phyloP scores from a whole-genome alignment of 1,284 basidiomycete genomes.

The Sporisorium graminicola region DNA sequence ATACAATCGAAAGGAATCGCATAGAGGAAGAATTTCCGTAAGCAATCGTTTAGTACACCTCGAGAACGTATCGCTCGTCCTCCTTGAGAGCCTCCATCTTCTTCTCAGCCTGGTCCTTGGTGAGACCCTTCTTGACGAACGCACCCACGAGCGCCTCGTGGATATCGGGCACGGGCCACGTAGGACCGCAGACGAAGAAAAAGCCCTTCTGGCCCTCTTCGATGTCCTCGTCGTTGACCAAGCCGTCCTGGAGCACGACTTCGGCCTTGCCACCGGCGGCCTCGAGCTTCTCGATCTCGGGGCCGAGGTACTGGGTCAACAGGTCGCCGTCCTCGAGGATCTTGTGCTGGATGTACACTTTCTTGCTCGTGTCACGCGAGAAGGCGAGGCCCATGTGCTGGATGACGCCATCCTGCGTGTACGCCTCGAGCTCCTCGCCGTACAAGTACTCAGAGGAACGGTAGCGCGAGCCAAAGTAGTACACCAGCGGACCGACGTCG shows the following conservation, averaged over 20 bases:
- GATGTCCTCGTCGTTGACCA: constrained; percentile 44
- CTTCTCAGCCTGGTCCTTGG: constrained; percentile 79
- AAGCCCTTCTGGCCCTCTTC: constrained; percentile 71
- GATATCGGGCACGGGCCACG: constrained; percentile 98
- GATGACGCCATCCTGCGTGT: constrained; percentile 84
- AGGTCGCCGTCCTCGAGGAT: constrained; percentile 88
- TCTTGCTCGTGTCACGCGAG: constrained; percentile 89
- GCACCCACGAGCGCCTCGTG: constrained; percentile 89
- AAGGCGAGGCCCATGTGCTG: constrained; percentile 93
- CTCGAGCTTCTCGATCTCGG: constrained; percentile 74
- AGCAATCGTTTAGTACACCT: constrained; percentile 77
- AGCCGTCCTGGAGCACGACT: constrained; percentile 73
- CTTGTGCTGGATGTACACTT: constrained; percentile 99
- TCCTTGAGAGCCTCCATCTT: constrained; percentile 93
- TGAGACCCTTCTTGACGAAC: constrained; percentile 78
- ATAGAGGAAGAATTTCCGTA: not conserved
- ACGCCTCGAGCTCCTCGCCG: constrained; percentile 82
- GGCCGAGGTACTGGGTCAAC: constrained; percentile 74
- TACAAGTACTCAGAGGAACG: constrained; percentile 95
- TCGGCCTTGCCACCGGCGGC: constrained; percentile 68
- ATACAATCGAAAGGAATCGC: not conserved
- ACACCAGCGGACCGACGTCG: constrained; percentile 89
- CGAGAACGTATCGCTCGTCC: constrained; percentile 95
- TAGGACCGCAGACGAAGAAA: constrained; percentile 97
- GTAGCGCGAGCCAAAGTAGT: constrained; percentile 98